Evolutionary conservation across 2,329 filamentous ascomycete species (phyloP).

Genomic region (Raffaelea deltoideospora): DNA sequence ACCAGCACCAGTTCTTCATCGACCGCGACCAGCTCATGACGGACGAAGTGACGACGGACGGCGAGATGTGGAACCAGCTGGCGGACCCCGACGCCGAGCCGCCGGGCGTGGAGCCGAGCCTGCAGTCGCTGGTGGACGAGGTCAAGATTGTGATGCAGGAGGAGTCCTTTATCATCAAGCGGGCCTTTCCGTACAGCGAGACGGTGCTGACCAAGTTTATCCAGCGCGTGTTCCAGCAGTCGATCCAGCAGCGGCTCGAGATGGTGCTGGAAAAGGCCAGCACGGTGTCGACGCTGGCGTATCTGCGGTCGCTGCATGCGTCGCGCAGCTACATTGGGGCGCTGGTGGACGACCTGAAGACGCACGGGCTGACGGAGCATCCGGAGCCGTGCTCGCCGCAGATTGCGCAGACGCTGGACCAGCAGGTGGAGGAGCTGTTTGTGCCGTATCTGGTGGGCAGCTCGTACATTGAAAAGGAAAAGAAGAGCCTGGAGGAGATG

Average conservation of each 20-base stretch:
- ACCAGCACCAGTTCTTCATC: slow-evolving; percentile 99
- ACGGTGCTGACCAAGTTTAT: slow-evolving; percentile 86
- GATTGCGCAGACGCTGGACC: slow-evolving; percentile 60
- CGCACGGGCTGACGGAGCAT: slow-evolving; percentile 87
- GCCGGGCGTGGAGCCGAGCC: slow-evolving; percentile 76
- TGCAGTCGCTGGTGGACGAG: slow-evolving; percentile 87
- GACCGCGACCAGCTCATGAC: slow-evolving; percentile 83
- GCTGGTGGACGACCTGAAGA: slow-evolving; percentile 82
- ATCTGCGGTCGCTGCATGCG: slow-evolving; percentile 78
- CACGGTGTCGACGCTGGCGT: slow-evolving; percentile 80
- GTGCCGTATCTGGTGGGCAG: slow-evolving; percentile 54
- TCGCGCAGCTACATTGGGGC: slow-evolving; percentile 78
- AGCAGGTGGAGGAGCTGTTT: slow-evolving; percentile 65
- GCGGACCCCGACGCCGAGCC: slow-evolving; percentile 90
- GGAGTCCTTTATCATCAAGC: slow-evolving; percentile 91
- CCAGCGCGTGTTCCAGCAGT: slow-evolving; percentile 94
- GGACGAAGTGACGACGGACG: slow-evolving; percentile 65
- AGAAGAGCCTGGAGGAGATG: slow-evolving; percentile 57
- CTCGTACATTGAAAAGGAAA: slow-evolving; percentile 56
- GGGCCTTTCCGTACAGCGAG: slow-evolving; percentile 91
- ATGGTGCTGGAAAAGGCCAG: slow-evolving; percentile 92
- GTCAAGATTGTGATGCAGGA: slow-evolving; percentile 93
- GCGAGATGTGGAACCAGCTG: slow-evolving; percentile 73
- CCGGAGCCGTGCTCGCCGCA: slow-evolving; percentile 81
- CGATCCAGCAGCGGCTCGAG: slow-evolving; percentile 88